Evolutionary conservation across 2,329 filamentous ascomycete species (phyloP), one percentile per base, ranked within the genome.

Genomic region (Sporothrix protearum): DNA sequence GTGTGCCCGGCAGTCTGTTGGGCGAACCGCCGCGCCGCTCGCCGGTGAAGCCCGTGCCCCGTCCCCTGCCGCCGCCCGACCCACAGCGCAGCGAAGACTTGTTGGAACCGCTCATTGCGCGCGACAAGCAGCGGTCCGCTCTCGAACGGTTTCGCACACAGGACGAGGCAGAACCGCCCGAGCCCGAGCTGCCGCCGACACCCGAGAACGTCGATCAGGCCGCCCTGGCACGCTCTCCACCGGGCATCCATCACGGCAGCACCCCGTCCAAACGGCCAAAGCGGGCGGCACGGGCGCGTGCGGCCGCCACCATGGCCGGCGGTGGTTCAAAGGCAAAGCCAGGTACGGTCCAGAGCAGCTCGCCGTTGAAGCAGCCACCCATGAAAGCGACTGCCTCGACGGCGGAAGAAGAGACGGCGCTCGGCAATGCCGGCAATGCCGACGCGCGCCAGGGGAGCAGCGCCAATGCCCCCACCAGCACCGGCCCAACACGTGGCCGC

Each of bases 101-200:
- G 3, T 75, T 83, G 25, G 80, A 83, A 42, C 83, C 82, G 0
- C 83, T 85, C 42, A 77, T 78, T 3, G 78, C 81, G 1, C 78
- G 80, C 9, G 76, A 76, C 1, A 71, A 82, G 30, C 79, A 79
- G 8, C 80, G 82, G 39, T 80, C 77, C 36, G 82, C 76, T 36
- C 81, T 76, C n/a, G 79, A 73, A 22, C 79, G 77, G 6, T 78
- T 80, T 1, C 74, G 80, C 0, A 78, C 79, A 0, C 71, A 75
- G 7, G 73, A 77, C 49, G 25, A 22, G n/a, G 49, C 9, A 2
- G 79, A 79, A 7, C 55, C 74, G 77, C n/a, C 83, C 83, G 88
- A 92, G 75, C 89, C 89, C 1, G 88, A 91, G 64, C 82, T 92
- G 5, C 90, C 90, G 2, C 87, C 87, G 0, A 87, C 87, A 0